Base-by-base conservation (phyloP, 352 stramenopile species). In the Thalassiosira sp. region DNA sequence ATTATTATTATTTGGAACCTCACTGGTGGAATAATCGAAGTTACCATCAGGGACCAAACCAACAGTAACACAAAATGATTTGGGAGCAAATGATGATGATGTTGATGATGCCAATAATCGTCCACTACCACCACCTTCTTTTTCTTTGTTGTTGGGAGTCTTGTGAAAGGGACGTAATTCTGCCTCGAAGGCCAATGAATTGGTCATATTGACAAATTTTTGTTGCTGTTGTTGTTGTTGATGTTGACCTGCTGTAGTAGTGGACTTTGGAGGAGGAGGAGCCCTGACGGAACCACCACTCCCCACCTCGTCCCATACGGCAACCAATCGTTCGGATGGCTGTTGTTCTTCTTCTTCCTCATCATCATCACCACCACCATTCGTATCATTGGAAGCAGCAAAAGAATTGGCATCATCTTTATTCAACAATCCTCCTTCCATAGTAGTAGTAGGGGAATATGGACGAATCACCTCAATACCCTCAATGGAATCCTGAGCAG, bases 101-200 rank as follows among this genome's bases (percentile, higher is more conserved):
- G 42, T n/a, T n/a, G n/a, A n/a, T n/a, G n/a, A n/a, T n/a, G n/a
- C n/a, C n/a, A n/a, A n/a, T n/a, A n/a, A n/a, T n/a, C n/a, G n/a
- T n/a, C n/a, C n/a, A n/a, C n/a, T n/a, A n/a, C n/a, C n/a, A n/a
- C n/a, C n/a, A n/a, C n/a, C n/a, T n/a, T n/a, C n/a, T n/a, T n/a
- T n/a, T n/a, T n/a, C n/a, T n/a, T n/a, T n/a, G n/a, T n/a, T n/a
- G n/a, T n/a, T n/a, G n/a, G n/a, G n/a, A n/a, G n/a, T 48, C 25
- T 37, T 65, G 1, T 46, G n/a, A 18, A 51, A 61, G 3, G 72
- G 72, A 11, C 51, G 37, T 25, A 81, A 61, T 10, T 81, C 72
- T 42, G 72, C 72, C 48, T 81, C 72, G 35, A 81, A 81, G 27
- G 72, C 72, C 5, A 81, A 28, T 8, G 49, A 45, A 45, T 81